Percentiles rank a stretch among this genome's conserved stretches.
phyloP scores from a whole-genome alignment of 1,139 yeast species.

The Zygoascus sp. region DNA sequence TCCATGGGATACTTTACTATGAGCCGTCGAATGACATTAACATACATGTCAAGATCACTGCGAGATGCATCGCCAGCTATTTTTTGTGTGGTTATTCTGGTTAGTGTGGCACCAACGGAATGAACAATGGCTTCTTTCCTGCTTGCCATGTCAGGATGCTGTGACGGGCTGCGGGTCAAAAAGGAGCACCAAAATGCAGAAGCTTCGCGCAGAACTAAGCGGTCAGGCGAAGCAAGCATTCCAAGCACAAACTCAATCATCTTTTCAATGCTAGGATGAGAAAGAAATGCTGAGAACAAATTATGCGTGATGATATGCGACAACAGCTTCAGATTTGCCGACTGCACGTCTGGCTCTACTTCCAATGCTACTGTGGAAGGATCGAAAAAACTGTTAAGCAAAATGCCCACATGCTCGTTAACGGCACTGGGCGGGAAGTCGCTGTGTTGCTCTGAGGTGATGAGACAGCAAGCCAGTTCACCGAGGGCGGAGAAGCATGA shows the following conservation, averaged over 20 bases:
- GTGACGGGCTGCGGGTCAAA: slow-evolving; percentile 34
- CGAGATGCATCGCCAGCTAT: slow-evolving; percentile 47
- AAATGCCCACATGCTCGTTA: slow-evolving; percentile 15
- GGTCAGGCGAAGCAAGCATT: slow-evolving; percentile 53
- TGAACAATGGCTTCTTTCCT: slow-evolving; percentile 13
- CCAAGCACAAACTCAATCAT: slow-evolving; percentile 35
- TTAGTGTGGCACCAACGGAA: slow-evolving; percentile 27
- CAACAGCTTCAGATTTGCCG: slow-evolving; percentile 26
- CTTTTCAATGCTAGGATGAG: slow-evolving; percentile 17
- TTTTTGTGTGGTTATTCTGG: slow-evolving; percentile 26
- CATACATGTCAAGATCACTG: slow-evolving; percentile 56
- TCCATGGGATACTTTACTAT: slow-evolving; percentile 50
- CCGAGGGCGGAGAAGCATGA: slow-evolving; percentile 25
- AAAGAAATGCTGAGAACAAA: slow-evolving; percentile 16
- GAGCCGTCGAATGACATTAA: slow-evolving; percentile 51
- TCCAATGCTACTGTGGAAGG: slow-evolving; percentile 14
- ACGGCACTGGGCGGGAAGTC: slow-evolving; percentile 4
- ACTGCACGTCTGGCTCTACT: slow-evolving; percentile 25
- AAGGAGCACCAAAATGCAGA: slow-evolving; percentile 63
- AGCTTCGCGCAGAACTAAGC: slow-evolving; percentile 58
- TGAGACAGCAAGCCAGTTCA: slow-evolving; percentile 31
- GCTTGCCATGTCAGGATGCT: not conserved
- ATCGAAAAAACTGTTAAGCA: slow-evolving; percentile 23
- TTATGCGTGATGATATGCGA: slow-evolving; percentile 24
- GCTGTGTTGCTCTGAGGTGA: slow-evolving; percentile 20